Base-by-base conservation (phyloP, 495 filamentous ascomycete genomes). In the Zalerion maritima region DNA sequence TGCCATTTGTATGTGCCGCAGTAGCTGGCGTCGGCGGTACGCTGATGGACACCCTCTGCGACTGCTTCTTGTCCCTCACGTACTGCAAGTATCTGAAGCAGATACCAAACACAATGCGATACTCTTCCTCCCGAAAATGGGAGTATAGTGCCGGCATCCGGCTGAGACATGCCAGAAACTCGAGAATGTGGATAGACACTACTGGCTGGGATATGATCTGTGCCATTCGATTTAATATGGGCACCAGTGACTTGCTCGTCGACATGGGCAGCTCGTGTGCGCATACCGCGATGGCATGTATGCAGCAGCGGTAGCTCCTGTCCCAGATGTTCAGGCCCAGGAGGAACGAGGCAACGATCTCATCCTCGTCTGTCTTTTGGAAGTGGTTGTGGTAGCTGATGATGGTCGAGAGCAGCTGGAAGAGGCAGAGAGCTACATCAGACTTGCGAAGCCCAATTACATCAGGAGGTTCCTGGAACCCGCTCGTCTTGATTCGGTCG, bases 191-290 rank as follows among this genome's bases (percentile, higher is more conserved):
- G 28, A 94, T 76, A 10, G 86, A 82, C 30, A 94, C 75, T 26
- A 83, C 69, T 2, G 81, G 75, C 43, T 94, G 82, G 7, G 87
- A 94, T 43, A 96, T 92, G 36, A 94, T 82, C 43, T 87, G 83
- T 4, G 86, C 75, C 78, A 96, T 91, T 45, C 77, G 86, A 43
- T 84, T 77, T 22, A 96, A 61, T 32, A 96, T 85, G 18, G 64
- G 74, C 20, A 78, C 77, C 29, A 96, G 55, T 15, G 74, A 73
- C 43, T 83, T 92, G 42, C 74, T 78, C 28, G 84, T 74, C 17
- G 83, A 82, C 16, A 71, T 59, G 14, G 86, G 85, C 15, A 94
- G 67, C 48, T 99, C 91, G 43, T 94, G 78, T 44, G 85, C 94
- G 53, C 85, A 96, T 23, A 96, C 73, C 2, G 83, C 79, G 5